Base-by-base conservation (phyloP, 768 basidiomycete species). In the Xanthoconium purpureum region DNA sequence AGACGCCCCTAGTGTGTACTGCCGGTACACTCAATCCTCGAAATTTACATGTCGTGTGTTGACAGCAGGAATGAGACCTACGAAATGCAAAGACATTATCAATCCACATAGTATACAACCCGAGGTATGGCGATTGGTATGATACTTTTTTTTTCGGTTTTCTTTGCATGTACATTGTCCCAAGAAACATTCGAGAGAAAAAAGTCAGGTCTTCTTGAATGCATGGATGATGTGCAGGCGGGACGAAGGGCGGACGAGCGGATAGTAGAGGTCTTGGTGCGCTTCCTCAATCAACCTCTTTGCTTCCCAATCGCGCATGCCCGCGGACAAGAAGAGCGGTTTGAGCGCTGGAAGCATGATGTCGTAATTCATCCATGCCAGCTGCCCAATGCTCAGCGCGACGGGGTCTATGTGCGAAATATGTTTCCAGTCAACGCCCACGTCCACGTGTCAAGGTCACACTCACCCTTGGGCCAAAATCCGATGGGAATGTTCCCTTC, bases 1-100 rank as follows among this genome's bases (percentile, higher is more conserved):
- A 43, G 50, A 54, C 15, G n/a, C 36, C 32, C 42, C 18, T 33
- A 37, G 30, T 54, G 60, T 48, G 55, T 33, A 43, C 24, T 36
- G 13, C 40, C 46, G 38, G 32, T 14, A 39, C 30, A 30, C 50
- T 20, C 43, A 37, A 35, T 45, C 38, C 32, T 18, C 29, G 48
- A 18, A 38, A 52, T 24, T 24, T 49, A 68, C 55, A 55, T 47
- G 49, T 39, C 46, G 12, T 28, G 33, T n/a, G 42, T 39, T 50
- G 33, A 56, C 40, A 43, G 32, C 46, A 47, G 48, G 47, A 30
- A n/a, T 42, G 45, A 56, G 39, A 63, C 61, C 56, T 61, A 86
- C 80, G 80, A 85, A 88, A 87, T 80, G 81, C 83, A 77, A 85
- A 85, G 85, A 82, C 83, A 91, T 88, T 89, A 89, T 89, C 88